Percentiles rank a stretch among this genome's conserved stretches.
Conservation (phyloP, 1,139 yeast genomes). For the Chernovozyma sophiae-reginae region DNA sequence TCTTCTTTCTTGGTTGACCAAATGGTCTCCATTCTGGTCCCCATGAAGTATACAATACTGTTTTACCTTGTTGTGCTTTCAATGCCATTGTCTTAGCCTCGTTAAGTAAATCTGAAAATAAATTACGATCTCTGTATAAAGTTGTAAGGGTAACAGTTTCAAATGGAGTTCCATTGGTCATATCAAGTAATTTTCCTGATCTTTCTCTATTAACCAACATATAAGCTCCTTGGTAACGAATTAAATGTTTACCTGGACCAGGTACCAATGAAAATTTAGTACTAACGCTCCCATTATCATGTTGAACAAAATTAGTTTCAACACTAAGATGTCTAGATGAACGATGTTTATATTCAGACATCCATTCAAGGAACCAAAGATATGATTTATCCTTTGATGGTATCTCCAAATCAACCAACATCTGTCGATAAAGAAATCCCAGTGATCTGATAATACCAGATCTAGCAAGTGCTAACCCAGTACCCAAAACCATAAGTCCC, state of each 20-base stretch:
- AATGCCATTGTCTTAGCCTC: constrained; percentile 87
- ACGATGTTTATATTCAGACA: constrained; percentile 75
- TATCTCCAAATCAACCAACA: constrained; percentile 88
- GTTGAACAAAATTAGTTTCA: constrained; percentile 82
- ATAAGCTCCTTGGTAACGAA: constrained; percentile 81
- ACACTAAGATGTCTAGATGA: constrained; percentile 84
- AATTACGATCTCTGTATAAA: constrained; percentile 69
- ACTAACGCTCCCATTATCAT: constrained; percentile 86
- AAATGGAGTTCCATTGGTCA: constrained; percentile 90
- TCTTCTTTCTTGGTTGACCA: constrained; percentile 90
- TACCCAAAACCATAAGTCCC: constrained; percentile 91
- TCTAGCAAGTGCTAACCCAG: constrained; percentile 75
- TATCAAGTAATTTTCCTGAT: constrained; percentile 82
- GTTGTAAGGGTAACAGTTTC: constrained; percentile 94
- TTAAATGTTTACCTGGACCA: constrained; percentile 93
- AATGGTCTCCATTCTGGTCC: constrained; percentile 99
- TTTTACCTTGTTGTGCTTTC: constrained; percentile 84
- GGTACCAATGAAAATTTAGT: constrained; percentile 94
- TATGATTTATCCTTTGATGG: constrained; percentile 93
- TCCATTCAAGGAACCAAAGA: constrained; percentile 95
- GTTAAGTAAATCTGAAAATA: constrained; percentile 67
- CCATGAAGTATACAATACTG: constrained; percentile 90
- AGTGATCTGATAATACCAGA: constrained; percentile 64
- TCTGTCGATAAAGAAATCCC: constrained; percentile 68
- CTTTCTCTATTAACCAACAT: constrained; percentile 88